Evolutionary conservation across 2,329 filamentous ascomycete species (phyloP), one percentile per base, ranked within the genome.

Genomic region (Thielaviopsis ethacetica): DNA sequence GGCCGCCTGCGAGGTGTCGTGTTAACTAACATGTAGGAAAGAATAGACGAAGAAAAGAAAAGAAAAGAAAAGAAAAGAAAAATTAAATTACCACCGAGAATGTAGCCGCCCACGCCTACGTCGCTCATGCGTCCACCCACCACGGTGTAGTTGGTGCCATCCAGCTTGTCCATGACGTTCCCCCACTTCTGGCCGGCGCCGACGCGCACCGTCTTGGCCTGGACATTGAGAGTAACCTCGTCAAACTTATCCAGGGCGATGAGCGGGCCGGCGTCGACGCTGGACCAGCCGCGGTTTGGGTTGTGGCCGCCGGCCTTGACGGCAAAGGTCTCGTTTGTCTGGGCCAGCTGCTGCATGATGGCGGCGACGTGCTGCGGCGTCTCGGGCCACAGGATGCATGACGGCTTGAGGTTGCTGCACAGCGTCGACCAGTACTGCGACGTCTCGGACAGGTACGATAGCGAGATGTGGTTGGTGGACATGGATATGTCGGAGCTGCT

Each of bases 171-270:
- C 41, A 67, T 67, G 7, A 66, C 63, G 9, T 62, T 58, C 0
- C 60, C 61, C 77, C 76, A 80, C 4, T 70, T 67, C 26, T 71
- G 70, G 1, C 76, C 77, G 0, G 72, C 65, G 0, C 75, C 76
- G 15, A 79, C 66, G 17, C 66, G 69, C 5, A 72, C 71, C 1
- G 68, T 70, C 1, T 65, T 64, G 10, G 68, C 67, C 13, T 59
- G 56, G 1, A 51, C 53, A 26, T 64, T 57, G 19, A 65, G 61
- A 1, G 60, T 56, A 4, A 65, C 59, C 22, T 56, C 30, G 47
- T 64, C 62, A 15, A 67, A 55, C 22, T 61, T 56, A 51, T 68
- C 66, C n/a, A 70, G 62, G 7, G 65, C 67, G 12, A 69, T 60
- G 54, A 60, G 26, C 13, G 49, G 54, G 38, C 54, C 58, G 47